A percentile compares a stretch with the other conserved stretches of the same genome.
These are phyloP conservation scores for Digitaria exilis DNA, from an alignment of 202 grass and related monocot genomes.

Conservation along the genomic window DNA sequence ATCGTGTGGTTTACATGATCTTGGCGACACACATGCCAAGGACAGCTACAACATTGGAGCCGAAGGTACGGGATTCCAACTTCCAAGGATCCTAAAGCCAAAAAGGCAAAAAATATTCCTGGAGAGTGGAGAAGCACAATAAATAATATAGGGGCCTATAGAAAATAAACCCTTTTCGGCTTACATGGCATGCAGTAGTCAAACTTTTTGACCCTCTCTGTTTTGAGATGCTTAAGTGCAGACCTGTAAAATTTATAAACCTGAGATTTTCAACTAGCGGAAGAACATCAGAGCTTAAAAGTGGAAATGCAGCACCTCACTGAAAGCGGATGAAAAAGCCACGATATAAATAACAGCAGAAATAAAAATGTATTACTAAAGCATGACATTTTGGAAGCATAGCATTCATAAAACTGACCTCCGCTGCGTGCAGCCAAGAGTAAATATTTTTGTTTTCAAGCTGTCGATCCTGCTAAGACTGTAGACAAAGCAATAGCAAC, in stretches of 20 bases:
- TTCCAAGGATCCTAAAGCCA: conserved; percentile 5
- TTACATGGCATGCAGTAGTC: conserved; percentile 99
- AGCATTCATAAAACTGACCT: conserved; percentile 57
- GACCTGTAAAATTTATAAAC: conserved; percentile 55
- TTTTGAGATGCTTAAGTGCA: conserved; percentile 78
- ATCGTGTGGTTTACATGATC: conserved; percentile 31
- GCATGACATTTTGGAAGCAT: not conserved
- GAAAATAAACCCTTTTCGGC: conserved; percentile 31
- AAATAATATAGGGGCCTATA: not conserved
- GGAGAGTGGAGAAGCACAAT: not conserved
- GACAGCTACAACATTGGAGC: conserved; percentile 16
- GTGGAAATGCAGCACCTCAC: not conserved
- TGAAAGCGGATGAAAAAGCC: not conserved
- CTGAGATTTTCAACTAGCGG: conserved; percentile 17
- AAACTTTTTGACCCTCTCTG: conserved; percentile 78
- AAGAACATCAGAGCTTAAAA: not conserved
- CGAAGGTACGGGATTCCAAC: not conserved
- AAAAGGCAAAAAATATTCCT: conserved; percentile 32
- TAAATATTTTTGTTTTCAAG: conserved; percentile 85
- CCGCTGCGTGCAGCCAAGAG: conserved; percentile 75
- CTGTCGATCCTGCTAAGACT: conserved; percentile 71
- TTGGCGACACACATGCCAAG: conserved; percentile 13
- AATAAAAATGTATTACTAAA: not conserved
- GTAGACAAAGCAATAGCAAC: conserved; percentile 33
- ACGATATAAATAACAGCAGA: conserved; percentile 29